Conservation (phyloP, 2,329 filamentous ascomycete genomes). For the Ophiosphaerella herpotricha region DNA sequence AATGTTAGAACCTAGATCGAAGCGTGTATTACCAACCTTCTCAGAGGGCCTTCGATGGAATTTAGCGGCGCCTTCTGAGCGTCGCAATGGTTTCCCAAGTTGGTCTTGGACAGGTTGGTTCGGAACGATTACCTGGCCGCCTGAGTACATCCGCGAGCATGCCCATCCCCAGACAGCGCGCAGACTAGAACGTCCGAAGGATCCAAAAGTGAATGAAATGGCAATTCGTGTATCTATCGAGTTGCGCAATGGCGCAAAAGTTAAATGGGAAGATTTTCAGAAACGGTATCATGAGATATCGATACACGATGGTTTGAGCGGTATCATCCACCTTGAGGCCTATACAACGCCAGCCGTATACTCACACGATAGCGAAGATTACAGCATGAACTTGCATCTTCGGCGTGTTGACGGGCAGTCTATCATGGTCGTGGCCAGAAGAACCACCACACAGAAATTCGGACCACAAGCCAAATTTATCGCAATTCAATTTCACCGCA, state of each 20-base stretch:
- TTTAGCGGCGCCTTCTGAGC: background rate
- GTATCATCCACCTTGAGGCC: constrained; percentile 2
- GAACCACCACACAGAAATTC: no score
- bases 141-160: constrained; percentile 1
- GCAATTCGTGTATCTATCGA: constrained; percentile 2
- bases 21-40: constrained; percentile 5
- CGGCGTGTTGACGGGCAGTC: no score
- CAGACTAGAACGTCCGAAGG: background rate
- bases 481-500: no score
- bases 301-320: background rate
- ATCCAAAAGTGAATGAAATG: constrained; percentile 8
- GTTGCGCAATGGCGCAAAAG: background rate
- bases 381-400: background rate
- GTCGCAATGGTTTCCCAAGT: constrained; percentile 5
- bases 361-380: background rate
- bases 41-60: constrained; percentile 4
- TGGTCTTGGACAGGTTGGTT: constrained; percentile 7
- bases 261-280: constrained; percentile 10
- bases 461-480: no score
- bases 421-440: no score
- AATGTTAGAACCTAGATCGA: background rate
- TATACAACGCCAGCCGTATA: background rate
- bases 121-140: constrained; percentile 7
- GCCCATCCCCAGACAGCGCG: background rate
- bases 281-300: constrained; percentile 2